Conservation (phyloP, 2,329 filamentous ascomycete species). For the Colletotrichum camelliae region DNA sequence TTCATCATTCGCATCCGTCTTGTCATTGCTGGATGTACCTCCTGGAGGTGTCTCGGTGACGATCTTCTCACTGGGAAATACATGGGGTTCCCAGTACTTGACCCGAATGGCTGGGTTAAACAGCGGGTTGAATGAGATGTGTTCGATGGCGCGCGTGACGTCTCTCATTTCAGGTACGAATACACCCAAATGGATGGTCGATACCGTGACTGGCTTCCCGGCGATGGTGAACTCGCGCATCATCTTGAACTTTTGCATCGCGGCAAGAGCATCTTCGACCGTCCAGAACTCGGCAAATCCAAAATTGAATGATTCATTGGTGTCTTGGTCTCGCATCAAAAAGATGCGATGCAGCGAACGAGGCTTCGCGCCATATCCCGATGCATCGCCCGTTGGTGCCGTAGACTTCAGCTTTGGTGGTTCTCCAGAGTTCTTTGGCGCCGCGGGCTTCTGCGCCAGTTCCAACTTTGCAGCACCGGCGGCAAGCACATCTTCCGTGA, state of each 20-base stretch:
- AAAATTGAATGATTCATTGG: constrained; percentile 77
- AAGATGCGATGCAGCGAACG: constrained; percentile 80
- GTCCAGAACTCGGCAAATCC: constrained; percentile 86
- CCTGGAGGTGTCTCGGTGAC: constrained; percentile 59
- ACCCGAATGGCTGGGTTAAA: constrained; percentile 72
- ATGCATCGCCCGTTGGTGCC: constrained; percentile 57
- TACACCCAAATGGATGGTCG: constrained; percentile 83
- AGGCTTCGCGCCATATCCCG: constrained; percentile 72
- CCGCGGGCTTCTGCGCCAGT: constrained; percentile 58
- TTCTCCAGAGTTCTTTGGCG: constrained; percentile 47
- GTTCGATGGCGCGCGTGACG: constrained; percentile 57
- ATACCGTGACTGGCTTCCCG: constrained; percentile 72
- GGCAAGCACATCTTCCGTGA: constrained; percentile 75
- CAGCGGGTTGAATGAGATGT: constrained; percentile 72
- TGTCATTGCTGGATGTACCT: constrained; percentile 42
- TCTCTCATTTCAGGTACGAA: constrained; percentile 76
- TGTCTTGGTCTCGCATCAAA: constrained; percentile 74
- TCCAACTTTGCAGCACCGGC: constrained; percentile 78
- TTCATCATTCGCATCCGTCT: constrained; percentile 30
- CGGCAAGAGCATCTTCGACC: constrained; percentile 76
- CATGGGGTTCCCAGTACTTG: constrained; percentile 78
- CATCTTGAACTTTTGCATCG: constrained; percentile 73
- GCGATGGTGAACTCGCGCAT: constrained; percentile 80
- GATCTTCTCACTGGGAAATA: constrained; percentile 70
- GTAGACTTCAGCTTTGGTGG: constrained; percentile 64